phyloP scores from a whole-genome alignment of 2,329 filamentous ascomycete genomes.

The Lanzia echinophila region DNA sequence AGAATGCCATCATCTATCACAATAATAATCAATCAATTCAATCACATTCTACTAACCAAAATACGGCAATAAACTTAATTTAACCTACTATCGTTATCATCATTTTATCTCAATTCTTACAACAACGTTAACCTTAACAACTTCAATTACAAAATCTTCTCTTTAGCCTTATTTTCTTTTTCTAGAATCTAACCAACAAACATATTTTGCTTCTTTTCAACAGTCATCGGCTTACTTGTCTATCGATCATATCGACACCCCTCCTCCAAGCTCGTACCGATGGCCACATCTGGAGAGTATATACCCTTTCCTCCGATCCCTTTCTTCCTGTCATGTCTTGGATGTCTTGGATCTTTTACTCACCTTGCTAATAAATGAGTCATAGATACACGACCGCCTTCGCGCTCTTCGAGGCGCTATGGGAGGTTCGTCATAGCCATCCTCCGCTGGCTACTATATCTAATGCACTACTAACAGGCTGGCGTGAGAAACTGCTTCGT shows the following conservation, averaged over 20 bases:
- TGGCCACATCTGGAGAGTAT: background rate
- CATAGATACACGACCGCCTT: background rate
- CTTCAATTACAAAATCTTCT: no score
- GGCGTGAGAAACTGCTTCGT: constrained; percentile 50
- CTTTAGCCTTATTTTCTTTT: no score
- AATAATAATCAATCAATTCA: no score
- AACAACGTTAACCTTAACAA: no score
- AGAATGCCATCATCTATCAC: no score
- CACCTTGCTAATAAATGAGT: background rate
- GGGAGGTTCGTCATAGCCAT: background rate
- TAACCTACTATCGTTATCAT: no score
- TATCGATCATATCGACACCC: background rate
- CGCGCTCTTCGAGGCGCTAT: background rate
- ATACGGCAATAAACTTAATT: no score
- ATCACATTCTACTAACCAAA: no score
- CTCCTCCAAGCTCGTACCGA: background rate
- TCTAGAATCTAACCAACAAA: no score
- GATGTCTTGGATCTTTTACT: background rate
- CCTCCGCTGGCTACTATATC: background rate
- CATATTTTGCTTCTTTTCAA: no score
- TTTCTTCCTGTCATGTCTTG: background rate
- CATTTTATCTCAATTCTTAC: no score
- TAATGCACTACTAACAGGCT: background rate
- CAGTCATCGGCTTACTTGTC: background rate
- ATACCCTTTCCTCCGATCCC: background rate